These are phyloP conservation scores for Manihot esculenta DNA, from an alignment of 441 rosid species.

Conservation along the genomic window DNA sequence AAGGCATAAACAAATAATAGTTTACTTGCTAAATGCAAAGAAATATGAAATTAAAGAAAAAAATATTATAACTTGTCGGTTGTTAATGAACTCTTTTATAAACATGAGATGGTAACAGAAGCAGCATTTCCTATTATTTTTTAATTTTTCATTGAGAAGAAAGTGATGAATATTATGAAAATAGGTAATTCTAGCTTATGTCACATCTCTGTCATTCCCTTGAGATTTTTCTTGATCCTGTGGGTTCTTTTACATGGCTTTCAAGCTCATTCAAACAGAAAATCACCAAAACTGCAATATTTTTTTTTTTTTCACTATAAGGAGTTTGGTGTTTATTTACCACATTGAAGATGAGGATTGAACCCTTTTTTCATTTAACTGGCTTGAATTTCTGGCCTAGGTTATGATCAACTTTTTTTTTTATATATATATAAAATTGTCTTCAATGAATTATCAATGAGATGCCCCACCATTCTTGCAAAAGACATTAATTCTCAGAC, in stretches of 20 bases:
- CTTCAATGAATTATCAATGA: slow-evolving; percentile 12
- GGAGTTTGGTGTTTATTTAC: not conserved
- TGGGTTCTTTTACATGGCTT: not conserved
- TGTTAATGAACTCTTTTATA: too few species aligned
- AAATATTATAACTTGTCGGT: too few species aligned
- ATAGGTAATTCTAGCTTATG: not conserved
- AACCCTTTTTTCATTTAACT: slow-evolving; percentile 2
- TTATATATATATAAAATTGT: not conserved
- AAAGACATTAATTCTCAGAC: slow-evolving; percentile 41
- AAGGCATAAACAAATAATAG: too few species aligned
- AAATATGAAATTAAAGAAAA: too few species aligned
- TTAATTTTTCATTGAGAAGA: too few species aligned
- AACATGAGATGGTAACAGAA: too few species aligned
- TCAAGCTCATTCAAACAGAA: not conserved
- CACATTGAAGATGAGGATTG: not conserved
- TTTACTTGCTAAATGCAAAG: too few species aligned
- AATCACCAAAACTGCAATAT: not conserved
- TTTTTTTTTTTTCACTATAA: not conserved
- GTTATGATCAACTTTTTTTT: slow-evolving; percentile 11
- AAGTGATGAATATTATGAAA: too few species aligned
- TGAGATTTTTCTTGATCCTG: not conserved
- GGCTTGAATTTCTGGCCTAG: slow-evolving; percentile 25
- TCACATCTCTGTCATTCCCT: not conserved
- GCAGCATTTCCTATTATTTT: too few species aligned
- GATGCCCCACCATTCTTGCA: slow-evolving; percentile 42